Evolutionary conservation across 805 yeast genomes (phyloP).

Genomic region (Metschnikowia lunata): DNA sequence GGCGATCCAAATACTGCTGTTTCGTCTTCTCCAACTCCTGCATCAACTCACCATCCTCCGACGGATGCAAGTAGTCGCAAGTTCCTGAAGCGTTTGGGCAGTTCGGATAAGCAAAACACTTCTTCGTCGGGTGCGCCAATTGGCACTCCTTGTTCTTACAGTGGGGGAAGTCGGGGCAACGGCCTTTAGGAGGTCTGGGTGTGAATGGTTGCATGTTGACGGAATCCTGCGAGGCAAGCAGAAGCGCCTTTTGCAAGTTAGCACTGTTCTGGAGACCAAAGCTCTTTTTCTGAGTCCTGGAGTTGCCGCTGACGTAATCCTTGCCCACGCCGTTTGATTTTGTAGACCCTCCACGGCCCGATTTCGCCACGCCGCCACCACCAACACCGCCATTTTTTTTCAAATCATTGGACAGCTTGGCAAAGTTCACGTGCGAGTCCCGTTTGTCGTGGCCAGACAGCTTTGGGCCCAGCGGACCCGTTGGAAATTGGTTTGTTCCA

Average conservation of each 20-base stretch:
- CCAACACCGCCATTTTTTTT: conserved; percentile 3
- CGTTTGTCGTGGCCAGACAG: conserved; percentile 1
- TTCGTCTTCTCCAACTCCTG: conserved; percentile 63
- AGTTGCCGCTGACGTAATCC: conserved; percentile 14
- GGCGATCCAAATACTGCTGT: conserved; percentile 44
- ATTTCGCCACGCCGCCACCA: neutral
- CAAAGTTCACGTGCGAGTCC: conserved; percentile 12
- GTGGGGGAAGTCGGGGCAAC: conserved; percentile 70
- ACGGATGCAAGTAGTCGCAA: conserved; percentile 78
- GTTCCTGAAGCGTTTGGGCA: conserved; percentile 80
- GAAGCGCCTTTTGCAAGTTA: conserved; percentile 41
- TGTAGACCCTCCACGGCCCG: conserved; percentile 4
- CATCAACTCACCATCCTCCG: conserved; percentile 73
- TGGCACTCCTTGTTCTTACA: conserved; percentile 67
- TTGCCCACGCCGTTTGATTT: conserved; percentile 18
- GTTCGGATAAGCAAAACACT: conserved; percentile 69
- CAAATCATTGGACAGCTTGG: conserved; percentile 8
- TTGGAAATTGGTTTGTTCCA: neutral
- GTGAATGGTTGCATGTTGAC: conserved; percentile 31
- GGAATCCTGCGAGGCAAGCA: conserved; percentile 24
- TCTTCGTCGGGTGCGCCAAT: conserved; percentile 75
- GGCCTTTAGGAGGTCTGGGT: conserved; percentile 50
- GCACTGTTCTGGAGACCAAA: conserved; percentile 37
- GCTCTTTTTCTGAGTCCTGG: conserved; percentile 18
- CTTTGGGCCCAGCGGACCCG: conserved; percentile 1